These are phyloP conservation scores for Potentilla sterilis DNA, from an alignment of 306 rosid species.

Conservation along the genomic window DNA sequence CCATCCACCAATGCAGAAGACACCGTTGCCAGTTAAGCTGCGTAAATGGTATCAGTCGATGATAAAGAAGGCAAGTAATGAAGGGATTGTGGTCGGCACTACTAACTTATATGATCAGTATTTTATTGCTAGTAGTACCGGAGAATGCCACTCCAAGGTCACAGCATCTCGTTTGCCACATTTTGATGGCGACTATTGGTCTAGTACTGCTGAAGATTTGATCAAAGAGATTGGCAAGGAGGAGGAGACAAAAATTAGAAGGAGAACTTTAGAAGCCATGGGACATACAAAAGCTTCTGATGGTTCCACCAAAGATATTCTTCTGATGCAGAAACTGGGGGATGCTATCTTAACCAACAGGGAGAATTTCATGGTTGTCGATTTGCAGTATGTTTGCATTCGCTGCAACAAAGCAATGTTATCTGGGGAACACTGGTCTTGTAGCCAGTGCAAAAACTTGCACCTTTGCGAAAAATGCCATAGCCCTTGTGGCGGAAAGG, in stretches of 20 bases:
- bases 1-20: constrained; percentile 55
- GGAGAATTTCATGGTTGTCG: constrained; percentile 56
- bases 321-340: constrained; percentile 56
- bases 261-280: constrained; percentile 50
- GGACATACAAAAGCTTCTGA: constrained; percentile 45
- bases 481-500: constrained; percentile 1
- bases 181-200: constrained; percentile 73
- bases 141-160: constrained; percentile 39
- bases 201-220: constrained; percentile 33
- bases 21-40: constrained; percentile 49
- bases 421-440: constrained; percentile 56
- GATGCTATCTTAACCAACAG: constrained; percentile 33
- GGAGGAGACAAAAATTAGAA: constrained; percentile 24
- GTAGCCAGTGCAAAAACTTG: constrained; percentile 47
- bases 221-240: constrained; percentile 32
- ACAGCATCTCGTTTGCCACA: constrained; percentile 59
- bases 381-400: constrained; percentile 48
- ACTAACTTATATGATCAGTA: constrained; percentile 51
- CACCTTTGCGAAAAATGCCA: constrained; percentile 56
- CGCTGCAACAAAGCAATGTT: constrained; percentile 45
- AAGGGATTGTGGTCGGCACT: constrained; percentile 45
- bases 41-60: constrained; percentile 59
- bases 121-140: constrained; percentile 30
- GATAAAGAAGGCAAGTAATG: constrained; percentile 49
- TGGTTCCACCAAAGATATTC: constrained; percentile 42